Percentiles rank a stretch among this genome's conserved stretches.
Conservation (phyloP, 2,329 filamentous ascomycete genomes). For the Fusarium clavum region DNA sequence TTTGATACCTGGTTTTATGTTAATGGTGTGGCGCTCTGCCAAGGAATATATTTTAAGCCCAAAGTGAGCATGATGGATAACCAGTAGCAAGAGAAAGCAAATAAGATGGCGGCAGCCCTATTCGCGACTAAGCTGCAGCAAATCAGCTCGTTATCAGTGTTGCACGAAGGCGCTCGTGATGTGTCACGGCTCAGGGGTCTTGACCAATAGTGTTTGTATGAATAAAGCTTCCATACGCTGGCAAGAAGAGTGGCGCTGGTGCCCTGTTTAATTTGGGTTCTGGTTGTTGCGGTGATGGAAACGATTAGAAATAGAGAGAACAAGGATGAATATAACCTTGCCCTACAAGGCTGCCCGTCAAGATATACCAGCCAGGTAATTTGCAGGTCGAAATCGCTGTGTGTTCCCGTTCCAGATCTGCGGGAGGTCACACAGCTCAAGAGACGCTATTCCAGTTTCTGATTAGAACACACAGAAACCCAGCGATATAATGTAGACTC, state of each 20-base stretch:
- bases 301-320: not conserved
- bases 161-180: not conserved
- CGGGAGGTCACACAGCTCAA: not conserved
- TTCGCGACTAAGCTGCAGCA: not conserved
- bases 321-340: not conserved
- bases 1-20: not conserved
- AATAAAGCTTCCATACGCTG: not conserved
- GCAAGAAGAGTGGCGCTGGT: not conserved
- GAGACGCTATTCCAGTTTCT: not conserved
- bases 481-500: fast-evolving
- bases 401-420: not conserved
- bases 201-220: not conserved
- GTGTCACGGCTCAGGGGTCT: not conserved
- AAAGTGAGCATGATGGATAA: too few relatives aligned
- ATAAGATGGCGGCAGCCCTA: not conserved
- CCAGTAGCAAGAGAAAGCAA: not conserved
- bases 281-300: not conserved
- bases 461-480: fast-evolving
- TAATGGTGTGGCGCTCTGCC: not conserved
- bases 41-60: not conserved
- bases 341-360: fast-evolving
- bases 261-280: not conserved
- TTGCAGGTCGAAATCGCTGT: fast-evolving
- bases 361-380: not conserved
- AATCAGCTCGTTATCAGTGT: not conserved